Evolutionary conservation across 2,329 filamentous ascomycete species (phyloP).

Genomic region (Colletotrichum echinochloae): DNA sequence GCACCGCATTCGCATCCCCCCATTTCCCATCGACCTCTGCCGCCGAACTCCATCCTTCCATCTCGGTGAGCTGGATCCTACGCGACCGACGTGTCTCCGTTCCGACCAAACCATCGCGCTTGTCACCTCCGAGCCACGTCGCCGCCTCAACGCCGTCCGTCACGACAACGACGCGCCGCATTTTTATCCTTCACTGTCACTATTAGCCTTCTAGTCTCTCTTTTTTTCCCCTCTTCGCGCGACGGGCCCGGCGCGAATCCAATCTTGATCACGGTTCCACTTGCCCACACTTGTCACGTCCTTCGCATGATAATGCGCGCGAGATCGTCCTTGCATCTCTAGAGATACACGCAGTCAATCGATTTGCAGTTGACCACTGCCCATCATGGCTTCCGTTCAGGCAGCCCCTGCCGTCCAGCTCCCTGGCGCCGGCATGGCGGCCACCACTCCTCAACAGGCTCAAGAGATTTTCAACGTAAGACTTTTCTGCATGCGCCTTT

Average conservation of each 20-base stretch:
- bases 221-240: constrained; percentile 39
- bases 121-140: constrained; percentile 32
- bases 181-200: constrained; percentile 32
- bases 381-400: constrained; percentile 83
- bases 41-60: constrained; percentile 39
- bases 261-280: constrained; percentile 37
- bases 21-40: constrained; percentile 17
- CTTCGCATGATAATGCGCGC: constrained; percentile 41
- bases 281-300: constrained; percentile 19
- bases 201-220: constrained; percentile 39
- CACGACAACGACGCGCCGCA: constrained; percentile 36
- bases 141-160: constrained; percentile 1
- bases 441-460: constrained; percentile 80
- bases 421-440: constrained; percentile 71
- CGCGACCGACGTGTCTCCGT: constrained; percentile 39
- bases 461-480: constrained; percentile 79
- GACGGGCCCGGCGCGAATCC: constrained; percentile 39
- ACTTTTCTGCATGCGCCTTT: constrained; percentile 36
- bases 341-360: constrained; percentile 39
- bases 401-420: constrained; percentile 76
- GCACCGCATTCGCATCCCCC: constrained; percentile 33
- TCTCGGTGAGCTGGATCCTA: constrained; percentile 33
- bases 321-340: constrained; percentile 39
- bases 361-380: constrained; percentile 30
- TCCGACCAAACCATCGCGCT: constrained; percentile 28